A percentile compares a stretch with the other conserved stretches of the same genome.
Evolutionary conservation across 1,139 yeast genomes (phyloP).

Genomic region (Debaryomycetaceae sp.): DNA sequence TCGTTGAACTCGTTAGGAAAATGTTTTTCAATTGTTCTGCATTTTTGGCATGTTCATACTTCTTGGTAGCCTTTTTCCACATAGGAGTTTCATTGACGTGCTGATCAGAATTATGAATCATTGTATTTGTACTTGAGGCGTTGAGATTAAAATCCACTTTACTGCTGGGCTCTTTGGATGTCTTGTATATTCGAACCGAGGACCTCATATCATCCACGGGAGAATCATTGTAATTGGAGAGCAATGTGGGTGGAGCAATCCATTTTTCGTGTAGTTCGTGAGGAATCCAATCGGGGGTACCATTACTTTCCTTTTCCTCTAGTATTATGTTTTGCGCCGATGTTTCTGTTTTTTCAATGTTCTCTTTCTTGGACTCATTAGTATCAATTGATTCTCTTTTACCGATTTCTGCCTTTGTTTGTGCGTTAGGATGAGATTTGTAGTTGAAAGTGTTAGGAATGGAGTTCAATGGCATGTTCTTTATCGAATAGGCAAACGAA

Average conservation of each 20-base stretch:
- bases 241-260: constrained; percentile 15
- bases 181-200: constrained; percentile 29
- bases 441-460: constrained; percentile 47
- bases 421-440: constrained; percentile 47
- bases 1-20: constrained; percentile 15
- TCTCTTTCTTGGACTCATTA: constrained; percentile 1
- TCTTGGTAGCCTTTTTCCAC: constrained; percentile 35
- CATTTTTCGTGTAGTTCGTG: constrained; percentile 36
- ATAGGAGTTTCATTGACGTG: constrained; percentile 26
- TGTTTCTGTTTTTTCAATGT: not conserved
- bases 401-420: constrained; percentile 31
- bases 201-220: constrained; percentile 20
- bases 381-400: constrained; percentile 1
- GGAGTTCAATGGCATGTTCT: constrained; percentile 13
- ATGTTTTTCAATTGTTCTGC: constrained; percentile 32
- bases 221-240: constrained; percentile 4
- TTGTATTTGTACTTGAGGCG: constrained; percentile 28
- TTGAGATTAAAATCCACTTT: constrained; percentile 18
- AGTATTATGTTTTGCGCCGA: not conserved
- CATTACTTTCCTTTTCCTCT: constrained; percentile 6
- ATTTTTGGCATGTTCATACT: constrained; percentile 23
- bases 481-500: constrained; percentile 15
- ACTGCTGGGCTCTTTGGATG: constrained; percentile 13
- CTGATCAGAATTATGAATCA: constrained; percentile 32
- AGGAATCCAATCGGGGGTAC: constrained; percentile 49